phyloP scores from a whole-genome alignment of 257 asterid species.

The Scutellaria barbata region DNA sequence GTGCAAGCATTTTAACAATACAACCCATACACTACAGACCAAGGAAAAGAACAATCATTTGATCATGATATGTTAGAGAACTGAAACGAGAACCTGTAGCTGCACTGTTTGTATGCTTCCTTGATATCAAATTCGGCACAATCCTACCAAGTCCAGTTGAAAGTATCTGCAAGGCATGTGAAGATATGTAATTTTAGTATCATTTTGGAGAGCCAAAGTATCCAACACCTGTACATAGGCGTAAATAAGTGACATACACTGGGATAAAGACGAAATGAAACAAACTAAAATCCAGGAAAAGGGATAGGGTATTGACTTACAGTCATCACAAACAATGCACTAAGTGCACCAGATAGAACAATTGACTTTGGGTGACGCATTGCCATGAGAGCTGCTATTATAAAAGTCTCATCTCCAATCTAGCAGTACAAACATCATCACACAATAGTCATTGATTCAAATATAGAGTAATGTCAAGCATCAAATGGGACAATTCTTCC shows the following conservation, averaged over 20 bases:
- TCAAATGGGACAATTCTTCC: slow-evolving; percentile 25
- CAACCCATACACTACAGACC: neutral
- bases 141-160: slow-evolving; percentile 98
- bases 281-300: slow-evolving; percentile 2
- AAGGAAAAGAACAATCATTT: slow-evolving; percentile 6
- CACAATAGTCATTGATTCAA: slow-evolving; percentile 25
- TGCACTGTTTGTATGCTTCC: slow-evolving; percentile 97
- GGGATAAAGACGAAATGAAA: neutral
- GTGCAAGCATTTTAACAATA: slow-evolving; percentile 9
- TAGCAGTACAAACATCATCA: slow-evolving; percentile 45
- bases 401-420: slow-evolving; percentile 96
- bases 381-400: slow-evolving; percentile 98
- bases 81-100: slow-evolving; percentile 46
- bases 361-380: slow-evolving; percentile 99
- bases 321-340: slow-evolving; percentile 95
- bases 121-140: slow-evolving; percentile 93
- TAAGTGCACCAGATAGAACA: slow-evolving; percentile 94
- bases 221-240: neutral
- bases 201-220: neutral
- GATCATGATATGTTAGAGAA: slow-evolving; percentile 5
- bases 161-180: slow-evolving; percentile 60
- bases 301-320: slow-evolving; percentile 53
- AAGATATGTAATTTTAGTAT: slow-evolving; percentile 3
- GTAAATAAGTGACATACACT: neutral
- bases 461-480: slow-evolving; percentile 14